These are phyloP conservation scores for Vigna mungo DNA, from an alignment of 306 rosid species.

Conservation along the genomic window DNA sequence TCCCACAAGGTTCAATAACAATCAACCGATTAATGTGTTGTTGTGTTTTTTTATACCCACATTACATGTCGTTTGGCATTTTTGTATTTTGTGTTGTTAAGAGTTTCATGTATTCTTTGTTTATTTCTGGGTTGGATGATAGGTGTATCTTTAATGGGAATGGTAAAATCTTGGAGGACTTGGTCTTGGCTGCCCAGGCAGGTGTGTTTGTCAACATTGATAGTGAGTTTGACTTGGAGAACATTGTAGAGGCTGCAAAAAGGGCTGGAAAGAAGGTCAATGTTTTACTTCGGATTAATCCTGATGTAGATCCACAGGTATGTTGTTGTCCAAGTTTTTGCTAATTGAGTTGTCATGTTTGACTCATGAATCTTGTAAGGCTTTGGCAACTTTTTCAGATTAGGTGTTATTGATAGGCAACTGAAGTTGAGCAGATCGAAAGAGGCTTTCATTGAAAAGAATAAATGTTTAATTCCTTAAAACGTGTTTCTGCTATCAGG, in stretches of 20 bases:
- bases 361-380: slow-evolving; percentile 1
- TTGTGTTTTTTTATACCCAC: neutral
- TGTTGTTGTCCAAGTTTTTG: neutral
- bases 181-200: slow-evolving; percentile 83
- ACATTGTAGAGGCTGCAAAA: slow-evolving; percentile 81
- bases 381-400: neutral
- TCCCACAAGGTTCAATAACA: slow-evolving; percentile 68
- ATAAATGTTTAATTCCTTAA: slow-evolving; percentile 13
- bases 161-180: slow-evolving; percentile 88
- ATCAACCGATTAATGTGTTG: neutral
- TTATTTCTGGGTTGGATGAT: slow-evolving; percentile 37
- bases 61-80: neutral
- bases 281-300: slow-evolving; percentile 89
- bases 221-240: slow-evolving; percentile 93
- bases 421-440: neutral
- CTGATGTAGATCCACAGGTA: slow-evolving; percentile 97
- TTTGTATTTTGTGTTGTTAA: neutral
- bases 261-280: slow-evolving; percentile 76
- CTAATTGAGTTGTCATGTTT: neutral
- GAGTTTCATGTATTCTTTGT: neutral
- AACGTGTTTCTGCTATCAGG: slow-evolving; percentile 9
- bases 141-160: slow-evolving; percentile 95
- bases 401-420: neutral
- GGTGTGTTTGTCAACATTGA: slow-evolving; percentile 91
- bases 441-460: neutral